Evolutionary conservation across 2,329 filamentous ascomycete genomes (phyloP), one percentile per base, ranked within the genome.

Genomic region (Falciphora oryzae): DNA sequence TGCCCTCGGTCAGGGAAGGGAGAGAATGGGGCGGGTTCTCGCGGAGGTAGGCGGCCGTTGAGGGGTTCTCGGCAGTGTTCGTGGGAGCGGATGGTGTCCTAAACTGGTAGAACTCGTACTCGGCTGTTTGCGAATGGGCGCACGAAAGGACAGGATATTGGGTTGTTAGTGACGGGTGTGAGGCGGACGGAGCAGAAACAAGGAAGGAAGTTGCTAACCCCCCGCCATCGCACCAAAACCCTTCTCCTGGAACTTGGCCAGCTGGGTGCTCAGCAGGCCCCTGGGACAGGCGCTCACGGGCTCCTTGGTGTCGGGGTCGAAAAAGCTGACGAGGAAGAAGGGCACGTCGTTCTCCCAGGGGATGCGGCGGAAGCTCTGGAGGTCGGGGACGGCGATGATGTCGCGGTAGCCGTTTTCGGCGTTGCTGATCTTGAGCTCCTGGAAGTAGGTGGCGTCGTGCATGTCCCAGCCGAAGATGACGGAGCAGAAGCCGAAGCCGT

Each of bases 381-480:
- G 79, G 73, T 97, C 93, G 0, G 93, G 89, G 53, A 94, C 80
- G 18, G 93, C 93, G 62, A 96, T 83, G 58, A 97, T 79, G 75
- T 97, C 93, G 68, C 89, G 85, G 77, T 96, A 97, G 58, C 93
- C 93, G 74, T 96, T 97, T 72, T 92, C 89, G 70, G 91, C 90
- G 78, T 96, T 97, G 78, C 91, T 95, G 75, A 97, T 89, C 72
- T 85, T 85, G 68, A 97, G 85, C 78, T 97, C 93, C 70, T 84
- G 87, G 75, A 91, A 89, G 76, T 97, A 97, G 14, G 92, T 96
- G 79, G 87, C 83, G 73, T 97, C 93, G 77, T 97, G 93, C 92
- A 97, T 96, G 77, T 97, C 93, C 93, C 93, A 97, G 74, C 93
- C 93, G 72, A 96, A 97, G 69, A 97, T 87, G 69, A 97, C 92